Evolutionary conservation across 495 filamentous ascomycete genomes (phyloP).

Genomic region (Letharia columbiana): DNA sequence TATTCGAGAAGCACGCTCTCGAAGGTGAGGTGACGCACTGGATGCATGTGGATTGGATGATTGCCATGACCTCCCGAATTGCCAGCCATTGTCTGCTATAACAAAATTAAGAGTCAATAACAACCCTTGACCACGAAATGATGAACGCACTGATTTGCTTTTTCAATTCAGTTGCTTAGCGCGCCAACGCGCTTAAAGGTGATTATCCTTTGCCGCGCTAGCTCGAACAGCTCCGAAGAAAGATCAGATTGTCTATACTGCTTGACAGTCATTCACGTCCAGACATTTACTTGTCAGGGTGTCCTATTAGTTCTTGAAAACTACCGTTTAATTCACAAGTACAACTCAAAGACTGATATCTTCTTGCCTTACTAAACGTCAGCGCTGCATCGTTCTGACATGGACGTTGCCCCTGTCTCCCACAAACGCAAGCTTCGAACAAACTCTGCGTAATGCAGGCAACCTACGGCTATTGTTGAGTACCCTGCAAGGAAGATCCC

Average conservation of each 20-base stretch:
- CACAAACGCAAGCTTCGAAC: slow-evolving; percentile 9
- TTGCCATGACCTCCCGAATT: slow-evolving; percentile 47
- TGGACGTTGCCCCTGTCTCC: slow-evolving; percentile 7
- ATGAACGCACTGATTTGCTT: neutral
- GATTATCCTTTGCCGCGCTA: neutral
- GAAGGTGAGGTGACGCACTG: slow-evolving; percentile 28
- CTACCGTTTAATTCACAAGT: neutral
- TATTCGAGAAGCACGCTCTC: neutral
- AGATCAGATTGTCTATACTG: too few relatives aligned
- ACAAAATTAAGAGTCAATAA: neutral
- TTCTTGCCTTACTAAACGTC: neutral
- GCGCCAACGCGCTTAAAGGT: neutral
- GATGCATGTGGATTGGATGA: slow-evolving; percentile 68
- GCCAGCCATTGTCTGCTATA: slow-evolving; percentile 12
- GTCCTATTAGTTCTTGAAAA: neutral
- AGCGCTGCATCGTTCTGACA: neutral
- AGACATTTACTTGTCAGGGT: neutral
- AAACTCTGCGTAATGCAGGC: slow-evolving; percentile 2
- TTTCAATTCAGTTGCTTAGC: neutral
- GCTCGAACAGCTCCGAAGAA: neutral
- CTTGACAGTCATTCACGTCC: neutral
- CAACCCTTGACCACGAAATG: too few relatives aligned
- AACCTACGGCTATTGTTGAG: neutral
- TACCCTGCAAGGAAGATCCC: neutral
- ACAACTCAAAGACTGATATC: neutral